phyloP scores from a whole-genome alignment of 176 grass and related monocot species.

The Lolium rigidum region DNA sequence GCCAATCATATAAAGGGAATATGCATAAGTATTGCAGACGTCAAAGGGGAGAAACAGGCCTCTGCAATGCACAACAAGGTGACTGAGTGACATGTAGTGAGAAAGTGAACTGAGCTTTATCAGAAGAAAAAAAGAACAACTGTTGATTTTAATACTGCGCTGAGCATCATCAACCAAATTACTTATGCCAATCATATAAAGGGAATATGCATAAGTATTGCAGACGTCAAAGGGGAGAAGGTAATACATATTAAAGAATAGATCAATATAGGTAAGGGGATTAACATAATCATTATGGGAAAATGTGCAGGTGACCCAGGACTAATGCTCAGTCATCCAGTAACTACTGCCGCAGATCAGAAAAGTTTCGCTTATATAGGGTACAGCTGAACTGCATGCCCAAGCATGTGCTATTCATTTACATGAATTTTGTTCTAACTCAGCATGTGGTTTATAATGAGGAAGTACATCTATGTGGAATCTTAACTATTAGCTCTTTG shows the following conservation, averaged over 20 bases:
- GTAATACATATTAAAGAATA: conserved; percentile 32
- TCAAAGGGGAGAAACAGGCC: conserved; percentile 43
- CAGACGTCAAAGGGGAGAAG: neutral
- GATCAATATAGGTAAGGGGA: conserved; percentile 1
- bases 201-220: conserved; percentile 19
- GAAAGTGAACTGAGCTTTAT: conserved; percentile 30
- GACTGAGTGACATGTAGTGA: conserved; percentile 36
- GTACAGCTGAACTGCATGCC: neutral
- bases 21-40: conserved; percentile 15
- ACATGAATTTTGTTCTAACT: conserved; percentile 17
- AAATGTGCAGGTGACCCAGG: neutral
- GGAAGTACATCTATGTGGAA: neutral
- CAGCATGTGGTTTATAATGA: neutral
- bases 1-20: conserved; percentile 11
- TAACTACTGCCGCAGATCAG: neutral
- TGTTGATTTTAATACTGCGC: conserved; percentile 28
- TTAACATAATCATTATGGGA: conserved; percentile 3
- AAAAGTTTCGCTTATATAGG: neutral
- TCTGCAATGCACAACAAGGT: conserved; percentile 56
- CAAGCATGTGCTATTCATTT: conserved; percentile 11
- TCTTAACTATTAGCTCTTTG: conserved; percentile 12
- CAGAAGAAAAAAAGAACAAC: neutral
- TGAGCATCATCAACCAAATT: neutral
- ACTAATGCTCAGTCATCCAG: neutral
- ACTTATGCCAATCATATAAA: neutral